Evolutionary conservation across 495 filamentous ascomycete genomes (phyloP), one percentile per base, ranked within the genome.

Genomic region (Polyplosphaeria fusca): DNA sequence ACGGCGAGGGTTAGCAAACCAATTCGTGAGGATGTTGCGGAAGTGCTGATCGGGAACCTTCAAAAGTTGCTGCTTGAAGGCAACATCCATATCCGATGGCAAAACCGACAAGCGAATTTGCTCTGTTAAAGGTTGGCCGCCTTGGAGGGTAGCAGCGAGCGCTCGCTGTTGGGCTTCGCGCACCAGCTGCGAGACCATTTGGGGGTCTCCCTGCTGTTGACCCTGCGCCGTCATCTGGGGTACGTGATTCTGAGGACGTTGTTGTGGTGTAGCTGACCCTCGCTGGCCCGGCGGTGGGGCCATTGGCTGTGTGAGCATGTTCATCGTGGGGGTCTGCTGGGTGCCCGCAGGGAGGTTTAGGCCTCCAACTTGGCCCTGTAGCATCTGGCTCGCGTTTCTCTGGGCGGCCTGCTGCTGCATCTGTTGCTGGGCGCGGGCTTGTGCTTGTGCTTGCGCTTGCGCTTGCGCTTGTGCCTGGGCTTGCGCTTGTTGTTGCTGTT

Each of bases 301-400:
- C 70, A 84, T 78, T 0, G 81, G 79, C 44, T 78, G 77, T 35
- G 81, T 86, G 35, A 84, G 69, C 71, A 79, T 81, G 0, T 79
- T 71, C 81, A 85, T 84, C 2, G 73, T 75, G 5, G 78, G 75
- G 47, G 73, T 79, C 49, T 80, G 79, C 46, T 77, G 77, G 0
- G 74, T 35, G 22, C 76, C 70, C 40, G 77, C 75, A 25, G 71
- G 67, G 16, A 66, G 65, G 41, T 71, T 72, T 14, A 77, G 63
- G 1, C 73, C 72, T 7, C 73, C 73, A 32, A 69, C 47, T 74
- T 83, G 58, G 61, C 81, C 68, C 73, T 78, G 70, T 14, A 73
- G 60, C 74, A 74, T 32, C 43, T 47, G 73, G 71, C 76, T 74
- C 3, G 69, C 70, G 19, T 74, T 75, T 25, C 70, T 66, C 55